phyloP scores from a whole-genome alignment of 2,329 filamentous ascomycete species.

The Colletotrichum sp. region DNA sequence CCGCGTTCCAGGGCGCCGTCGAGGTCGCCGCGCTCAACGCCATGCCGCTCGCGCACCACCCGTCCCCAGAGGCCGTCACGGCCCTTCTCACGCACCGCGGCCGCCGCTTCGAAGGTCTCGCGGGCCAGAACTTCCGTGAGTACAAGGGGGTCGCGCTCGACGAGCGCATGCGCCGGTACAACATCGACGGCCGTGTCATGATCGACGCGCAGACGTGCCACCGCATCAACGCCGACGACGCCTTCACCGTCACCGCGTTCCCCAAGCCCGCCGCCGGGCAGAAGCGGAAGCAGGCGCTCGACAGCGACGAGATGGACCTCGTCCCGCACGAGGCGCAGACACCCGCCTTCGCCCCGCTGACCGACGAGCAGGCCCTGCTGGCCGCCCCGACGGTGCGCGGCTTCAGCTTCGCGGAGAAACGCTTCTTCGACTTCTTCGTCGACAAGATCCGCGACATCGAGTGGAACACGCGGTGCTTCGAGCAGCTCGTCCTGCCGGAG shows the following conservation, averaged over 20 bases:
- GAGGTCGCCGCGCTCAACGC: constrained; percentile 45
- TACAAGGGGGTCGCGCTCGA: constrained; percentile 44
- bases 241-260: constrained; percentile 45
- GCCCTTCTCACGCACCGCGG: constrained; percentile 42
- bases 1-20: constrained; percentile 45
- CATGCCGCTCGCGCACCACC: constrained; percentile 49
- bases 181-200: constrained; percentile 88
- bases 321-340: constrained; percentile 18
- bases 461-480: constrained; percentile 54
- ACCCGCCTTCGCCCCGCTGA: constrained; percentile 26
- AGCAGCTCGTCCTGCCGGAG: constrained; percentile 50
- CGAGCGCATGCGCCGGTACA: constrained; percentile 51
- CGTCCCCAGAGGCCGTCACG: constrained; percentile 36
- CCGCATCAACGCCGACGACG: constrained; percentile 85
- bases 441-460: constrained; percentile 47
- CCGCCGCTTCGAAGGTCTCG: constrained; percentile 45
- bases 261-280: constrained; percentile 10
- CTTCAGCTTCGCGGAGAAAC: constrained; percentile 51
- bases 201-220: constrained; percentile 83
- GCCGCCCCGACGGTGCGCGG: constrained; percentile 52
- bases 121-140: constrained; percentile 50
- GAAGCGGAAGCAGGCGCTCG: constrained; percentile 19
- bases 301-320: constrained; percentile 25
- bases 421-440: constrained; percentile 53
- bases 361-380: constrained; percentile 44